Evolutionary conservation across 495 filamentous ascomycete genomes (phyloP), one percentile per base, ranked within the genome.

Genomic region (Penicillium cataractarum): DNA sequence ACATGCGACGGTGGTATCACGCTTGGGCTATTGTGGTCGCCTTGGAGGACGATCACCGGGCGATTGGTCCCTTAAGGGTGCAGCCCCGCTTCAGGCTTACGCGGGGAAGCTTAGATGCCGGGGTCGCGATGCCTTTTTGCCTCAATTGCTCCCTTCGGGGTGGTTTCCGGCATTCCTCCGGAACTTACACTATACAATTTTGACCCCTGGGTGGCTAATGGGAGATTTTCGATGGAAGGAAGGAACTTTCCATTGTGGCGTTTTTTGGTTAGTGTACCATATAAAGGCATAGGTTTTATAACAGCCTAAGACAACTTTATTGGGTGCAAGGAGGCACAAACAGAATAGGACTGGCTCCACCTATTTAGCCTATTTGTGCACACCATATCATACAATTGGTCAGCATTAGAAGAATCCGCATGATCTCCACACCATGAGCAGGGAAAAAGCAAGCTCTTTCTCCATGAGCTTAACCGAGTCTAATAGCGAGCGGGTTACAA

Each of bases 21-120:
- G 27, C 50, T 31, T 53, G 27, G n/a, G 3, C 50, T 32, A 13
- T 21, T 21, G 33, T 33, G 15, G 50, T 32, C 17, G 4, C 31
- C 29, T 22, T 19, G 31, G 8, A 32, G 17, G 50, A 31, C 12
- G 50, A 53, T 53, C 50, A 33, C 26, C 50, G 3, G 29, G 27
- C 50, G 29, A 53, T 53, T 53, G 50, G 50, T 35, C 17, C 15
- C 5, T 17, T 10, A 0, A 3, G 17, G 29, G 9, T 24, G 5
- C 48, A 12, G 24, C 22, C 17, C 17, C 31, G 22, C 27, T n/a
- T 3, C 9, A 5, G 50, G 29, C 50, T 53, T 8, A 31, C 50
- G 50, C 29, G 50, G 50, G 50, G 50, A 53, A 53, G 29, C 27
- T 21, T 35, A 22, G 27, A 21, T 53, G 26, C 29, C 50, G 27